Conservation (phyloP, 345 rosid species). For the Eucalyptus caleyi region DNA sequence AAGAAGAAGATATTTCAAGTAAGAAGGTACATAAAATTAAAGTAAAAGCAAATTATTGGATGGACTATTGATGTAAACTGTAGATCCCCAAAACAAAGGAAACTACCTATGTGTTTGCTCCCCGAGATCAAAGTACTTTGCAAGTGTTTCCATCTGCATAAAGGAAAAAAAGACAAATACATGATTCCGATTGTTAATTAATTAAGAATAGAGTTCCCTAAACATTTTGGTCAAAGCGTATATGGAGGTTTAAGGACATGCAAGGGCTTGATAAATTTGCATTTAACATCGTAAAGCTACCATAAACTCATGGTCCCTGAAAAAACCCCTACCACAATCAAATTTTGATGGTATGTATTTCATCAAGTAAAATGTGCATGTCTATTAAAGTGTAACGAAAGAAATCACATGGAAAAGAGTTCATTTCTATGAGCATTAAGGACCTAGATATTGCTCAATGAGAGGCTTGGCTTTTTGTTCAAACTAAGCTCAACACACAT, state of each 20-base stretch:
- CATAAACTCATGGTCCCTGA: not conserved
- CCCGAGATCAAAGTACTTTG: not conserved
- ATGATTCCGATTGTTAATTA: not conserved
- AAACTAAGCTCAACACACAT: not conserved
- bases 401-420: not conserved
- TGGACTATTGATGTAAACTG: not conserved
- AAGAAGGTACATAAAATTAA: not conserved
- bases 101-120: not conserved
- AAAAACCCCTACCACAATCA: not conserved
- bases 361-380: not conserved
- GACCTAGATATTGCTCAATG: not conserved
- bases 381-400: not conserved
- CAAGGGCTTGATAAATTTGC: not conserved
- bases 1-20: too few relatives aligned
- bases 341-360: not conserved
- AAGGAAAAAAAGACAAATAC: not conserved
- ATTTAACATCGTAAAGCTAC: not conserved
- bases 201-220: not conserved
- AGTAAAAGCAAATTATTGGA: not conserved
- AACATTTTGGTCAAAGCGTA: not conserved
- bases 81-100: not conserved
- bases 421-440: not conserved
- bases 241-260: not conserved
- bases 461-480: not conserved
- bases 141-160: not conserved